Base-by-base conservation (phyloP, 73 alveolate genomes). In the Paramecium caudatum region DNA sequence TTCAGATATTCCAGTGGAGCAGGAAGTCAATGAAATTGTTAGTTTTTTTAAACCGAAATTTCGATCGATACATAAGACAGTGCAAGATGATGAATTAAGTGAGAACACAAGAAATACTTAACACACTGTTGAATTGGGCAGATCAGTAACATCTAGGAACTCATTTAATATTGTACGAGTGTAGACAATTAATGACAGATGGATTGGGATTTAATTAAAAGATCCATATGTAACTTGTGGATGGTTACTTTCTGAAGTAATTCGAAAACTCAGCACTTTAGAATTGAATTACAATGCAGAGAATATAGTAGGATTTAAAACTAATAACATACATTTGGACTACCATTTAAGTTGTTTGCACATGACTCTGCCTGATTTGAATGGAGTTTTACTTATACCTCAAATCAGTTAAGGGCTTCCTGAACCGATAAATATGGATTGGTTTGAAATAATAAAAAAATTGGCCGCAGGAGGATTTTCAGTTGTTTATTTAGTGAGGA, bases 381-480 rank as follows among this genome's bases (percentile, higher is more conserved):
- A 74, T 39, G 65, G 65, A 37, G n/a, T 36, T 3, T n/a, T 45
- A 4, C 68, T 74, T 2, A 41, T 27, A 21, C 88, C 88, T 41
- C 13, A 27, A 27, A 0, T 74, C 17, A 37, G 87, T 16, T 3
- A 37, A 70, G 49, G 49, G 4, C 34, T 62, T 9, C 17, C 32
- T 34, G 87, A 70, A 12, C 61, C 63, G 4, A 34, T 70, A 0
- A 34, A 23, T 37, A 9, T 70, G n/a, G 87, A 70, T n/a, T 37
- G 87, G 49, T 90, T 82, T 45, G 27, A 36, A 30, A 91, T 82
- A 19, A 84, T 90, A 15, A 85, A 90, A 34, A 74, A 47, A 21
- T 0, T 90, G 16, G 94, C 93, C 7, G 88, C 85, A 45, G 94
- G 94, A 16, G 93, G 94, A 17, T 90, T 82, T 48, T 82, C 92